These are phyloP conservation scores for Fraxinus sp. DNA, from an alignment of 305 asterid genomes.

Conservation along the genomic window DNA sequence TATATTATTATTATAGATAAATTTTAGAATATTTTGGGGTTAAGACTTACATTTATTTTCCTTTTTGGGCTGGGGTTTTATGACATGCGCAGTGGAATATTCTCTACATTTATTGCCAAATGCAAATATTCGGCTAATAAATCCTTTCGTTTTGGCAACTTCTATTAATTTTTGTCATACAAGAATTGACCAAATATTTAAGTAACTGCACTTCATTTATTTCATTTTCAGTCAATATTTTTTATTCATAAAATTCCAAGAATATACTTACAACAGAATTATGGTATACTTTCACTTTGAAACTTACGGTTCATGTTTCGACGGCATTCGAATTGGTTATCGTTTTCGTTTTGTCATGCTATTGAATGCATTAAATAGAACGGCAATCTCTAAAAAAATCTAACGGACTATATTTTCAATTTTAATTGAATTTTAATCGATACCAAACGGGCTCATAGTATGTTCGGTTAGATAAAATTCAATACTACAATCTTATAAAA, in stretches of 20 bases:
- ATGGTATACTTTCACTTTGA: neutral
- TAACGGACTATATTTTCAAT: no score
- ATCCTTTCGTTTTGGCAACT: neutral
- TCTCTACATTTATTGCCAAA: neutral
- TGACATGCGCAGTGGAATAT: neutral
- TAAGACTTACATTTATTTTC: neutral
- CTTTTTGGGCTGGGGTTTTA: neutral
- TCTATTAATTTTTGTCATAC: neutral
- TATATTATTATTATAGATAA: neutral
- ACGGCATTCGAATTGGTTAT: neutral
- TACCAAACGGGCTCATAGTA: neutral
- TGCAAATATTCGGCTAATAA: neutral
- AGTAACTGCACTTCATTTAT: slow-evolving; percentile 1
- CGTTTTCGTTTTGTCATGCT: neutral
- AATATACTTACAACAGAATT: neutral
- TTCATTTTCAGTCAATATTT: neutral
- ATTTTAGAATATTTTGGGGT: neutral
- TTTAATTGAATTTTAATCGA: no score
- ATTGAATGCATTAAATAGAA: neutral
- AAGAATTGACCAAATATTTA: neutral
- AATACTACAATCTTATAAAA: neutral
- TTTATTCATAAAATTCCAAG: neutral
- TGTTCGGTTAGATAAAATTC: neutral
- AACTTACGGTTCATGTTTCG: neutral
- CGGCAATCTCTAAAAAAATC: neutral